Conservation (phyloP, 2,329 filamentous ascomycete genomes). For the Monosporascus ibericus region DNA sequence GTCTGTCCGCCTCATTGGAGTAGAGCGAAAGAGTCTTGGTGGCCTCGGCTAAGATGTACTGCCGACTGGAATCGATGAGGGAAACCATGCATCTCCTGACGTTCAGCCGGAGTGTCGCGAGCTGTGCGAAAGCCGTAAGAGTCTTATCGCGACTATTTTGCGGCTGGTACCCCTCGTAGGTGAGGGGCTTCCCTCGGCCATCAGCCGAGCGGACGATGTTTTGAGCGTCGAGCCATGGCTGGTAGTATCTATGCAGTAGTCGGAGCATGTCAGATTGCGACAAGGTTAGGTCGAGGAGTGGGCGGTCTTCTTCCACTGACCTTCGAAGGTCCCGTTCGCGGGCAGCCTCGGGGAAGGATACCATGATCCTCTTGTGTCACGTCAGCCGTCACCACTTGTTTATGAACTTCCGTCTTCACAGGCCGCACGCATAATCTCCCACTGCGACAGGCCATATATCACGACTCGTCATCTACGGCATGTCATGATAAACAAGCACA, state of each 20-base stretch:
- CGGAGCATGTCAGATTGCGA: not conserved
- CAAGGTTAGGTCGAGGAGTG: not conserved
- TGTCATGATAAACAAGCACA: no score
- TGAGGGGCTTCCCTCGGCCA: constrained; percentile 1
- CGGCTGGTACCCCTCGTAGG: constrained; percentile 23
- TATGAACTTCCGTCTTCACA: no score
- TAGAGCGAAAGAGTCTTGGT: constrained; percentile 37
- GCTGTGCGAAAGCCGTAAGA: constrained; percentile 43
- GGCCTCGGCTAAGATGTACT: constrained; percentile 47
- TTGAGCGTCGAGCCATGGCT: constrained; percentile 18
- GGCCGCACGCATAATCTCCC: no score
- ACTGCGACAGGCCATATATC: no score
- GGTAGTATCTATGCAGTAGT: constrained; percentile 14
- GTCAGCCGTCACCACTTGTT: no score
- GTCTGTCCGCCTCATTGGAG: constrained; percentile 19
- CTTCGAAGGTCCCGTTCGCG: not conserved
- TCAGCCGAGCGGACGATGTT: constrained; percentile 10
- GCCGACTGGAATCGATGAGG: constrained; percentile 37
- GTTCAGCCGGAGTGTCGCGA: constrained; percentile 41
- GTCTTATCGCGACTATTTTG: constrained; percentile 29
- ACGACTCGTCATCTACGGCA: no score
- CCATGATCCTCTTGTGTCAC: not conserved
- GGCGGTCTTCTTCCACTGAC: not conserved
- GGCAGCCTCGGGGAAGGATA: not conserved
- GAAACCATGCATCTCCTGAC: constrained; percentile 44